phyloP scores from a whole-genome alignment of 164 flowering plant species.

The Vitis vinifera region ASM3070453v1 NC_081807.1:17183001-17183500 shows the following conservation, averaged over 20 bases:
- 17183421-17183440: too few relatives aligned
- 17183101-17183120: not conserved
- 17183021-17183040: constrained; percentile 65
- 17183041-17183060: constrained; percentile 89
- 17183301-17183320: constrained; percentile 6
- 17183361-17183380: constrained; percentile 9
- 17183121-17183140: not conserved
- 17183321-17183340: not conserved
- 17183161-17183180: constrained; percentile 66
- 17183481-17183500: too few relatives aligned
- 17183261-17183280: constrained; percentile 61
- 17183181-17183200: constrained; percentile 78
- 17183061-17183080: constrained; percentile 86
- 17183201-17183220: constrained; percentile 74
- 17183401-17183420: not conserved
- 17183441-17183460: too few relatives aligned
- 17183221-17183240: constrained; percentile 53
- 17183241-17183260: constrained; percentile 80
- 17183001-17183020: constrained; percentile 94
- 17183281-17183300: constrained; percentile 26
- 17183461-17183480: too few relatives aligned
- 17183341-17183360: constrained; percentile 20
- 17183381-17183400: not conserved
- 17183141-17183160: not conserved
- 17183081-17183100: not conserved